These are phyloP conservation scores for Fraxinus xanthoxyloides DNA, from an alignment of 305 asterid genomes.

Conservation along the genomic window DNA sequence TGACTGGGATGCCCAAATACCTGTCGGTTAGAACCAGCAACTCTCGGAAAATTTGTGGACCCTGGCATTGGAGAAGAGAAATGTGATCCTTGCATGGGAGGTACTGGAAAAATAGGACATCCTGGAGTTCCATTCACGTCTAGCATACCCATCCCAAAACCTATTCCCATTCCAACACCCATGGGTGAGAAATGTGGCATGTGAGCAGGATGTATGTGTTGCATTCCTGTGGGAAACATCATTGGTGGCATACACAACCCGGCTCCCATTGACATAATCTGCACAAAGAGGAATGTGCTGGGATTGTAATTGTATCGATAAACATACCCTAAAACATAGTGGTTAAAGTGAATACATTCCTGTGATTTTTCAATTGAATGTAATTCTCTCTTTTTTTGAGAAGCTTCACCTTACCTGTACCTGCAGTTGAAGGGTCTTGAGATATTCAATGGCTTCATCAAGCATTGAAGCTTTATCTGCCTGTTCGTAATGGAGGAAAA, in stretches of 20 bases:
- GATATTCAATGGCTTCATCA: slow-evolving; percentile 94
- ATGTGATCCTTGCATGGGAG: slow-evolving; percentile 50
- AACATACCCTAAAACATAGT: background rate
- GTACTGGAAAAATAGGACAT: slow-evolving; percentile 53
- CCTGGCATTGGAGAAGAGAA: slow-evolving; percentile 52
- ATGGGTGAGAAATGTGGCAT: slow-evolving; percentile 61
- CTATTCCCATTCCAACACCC: slow-evolving; percentile 63
- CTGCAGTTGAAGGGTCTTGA: slow-evolving; percentile 94
- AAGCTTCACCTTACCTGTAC: slow-evolving; percentile 65
- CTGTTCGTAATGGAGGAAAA: slow-evolving; percentile 36
- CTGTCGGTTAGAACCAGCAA: slow-evolving; percentile 44
- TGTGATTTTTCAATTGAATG: background rate
- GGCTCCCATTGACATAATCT: slow-evolving; percentile 95
- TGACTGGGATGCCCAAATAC: slow-evolving; percentile 57
- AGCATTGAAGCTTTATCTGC: slow-evolving; percentile 98
- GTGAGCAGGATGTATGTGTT: slow-evolving; percentile 64
- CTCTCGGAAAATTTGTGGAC: slow-evolving; percentile 45
- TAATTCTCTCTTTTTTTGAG: background rate
- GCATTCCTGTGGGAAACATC: slow-evolving; percentile 76
- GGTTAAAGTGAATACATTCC: background rate
- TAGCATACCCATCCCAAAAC: slow-evolving; percentile 72
- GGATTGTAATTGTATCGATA: background rate
- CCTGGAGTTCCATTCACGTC: slow-evolving; percentile 62
- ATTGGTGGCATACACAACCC: slow-evolving; percentile 79
- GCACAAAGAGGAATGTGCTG: slow-evolving; percentile 25